Evolutionary conservation across 2,329 filamentous ascomycete species (phyloP).

Genomic region (Zymoseptoria tritici): DNA sequence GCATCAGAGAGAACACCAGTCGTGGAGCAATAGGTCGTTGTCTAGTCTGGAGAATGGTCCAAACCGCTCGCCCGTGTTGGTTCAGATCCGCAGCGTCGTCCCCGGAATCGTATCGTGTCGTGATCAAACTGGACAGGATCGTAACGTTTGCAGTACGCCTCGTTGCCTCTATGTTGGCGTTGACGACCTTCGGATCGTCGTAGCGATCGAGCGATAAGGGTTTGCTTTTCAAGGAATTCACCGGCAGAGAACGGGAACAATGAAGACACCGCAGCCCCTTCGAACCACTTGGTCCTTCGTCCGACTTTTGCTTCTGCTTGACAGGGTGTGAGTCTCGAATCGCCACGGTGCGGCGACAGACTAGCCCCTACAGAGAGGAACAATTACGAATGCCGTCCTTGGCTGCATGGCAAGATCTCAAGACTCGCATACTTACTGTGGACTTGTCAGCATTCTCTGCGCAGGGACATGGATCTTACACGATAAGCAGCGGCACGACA

Average conservation of each 20-base stretch:
- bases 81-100: too few relatives aligned
- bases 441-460: not conserved
- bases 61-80: too few relatives aligned
- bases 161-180: too few relatives aligned
- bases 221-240: not conserved
- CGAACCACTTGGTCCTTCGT: not conserved
- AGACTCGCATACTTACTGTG: not conserved
- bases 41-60: too few relatives aligned
- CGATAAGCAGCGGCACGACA: not conserved
- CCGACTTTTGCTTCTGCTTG: not conserved
- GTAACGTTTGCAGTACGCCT: too few relatives aligned
- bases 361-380: not conserved
- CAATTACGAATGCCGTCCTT: not conserved
- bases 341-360: not conserved
- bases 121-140: too few relatives aligned
- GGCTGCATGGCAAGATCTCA: not conserved
- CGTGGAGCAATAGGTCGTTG: too few relatives aligned
- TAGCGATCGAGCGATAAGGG: too few relatives aligned
- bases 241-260: not conserved
- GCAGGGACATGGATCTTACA: not conserved
- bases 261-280: not conserved
- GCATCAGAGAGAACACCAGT: too few relatives aligned
- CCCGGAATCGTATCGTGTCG: too few relatives aligned
- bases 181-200: too few relatives aligned
- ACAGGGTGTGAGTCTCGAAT: not conserved